These are phyloP conservation scores for Articulospora tetracladia DNA, from an alignment of 495 filamentous ascomycete genomes.

Conservation along the genomic window DNA sequence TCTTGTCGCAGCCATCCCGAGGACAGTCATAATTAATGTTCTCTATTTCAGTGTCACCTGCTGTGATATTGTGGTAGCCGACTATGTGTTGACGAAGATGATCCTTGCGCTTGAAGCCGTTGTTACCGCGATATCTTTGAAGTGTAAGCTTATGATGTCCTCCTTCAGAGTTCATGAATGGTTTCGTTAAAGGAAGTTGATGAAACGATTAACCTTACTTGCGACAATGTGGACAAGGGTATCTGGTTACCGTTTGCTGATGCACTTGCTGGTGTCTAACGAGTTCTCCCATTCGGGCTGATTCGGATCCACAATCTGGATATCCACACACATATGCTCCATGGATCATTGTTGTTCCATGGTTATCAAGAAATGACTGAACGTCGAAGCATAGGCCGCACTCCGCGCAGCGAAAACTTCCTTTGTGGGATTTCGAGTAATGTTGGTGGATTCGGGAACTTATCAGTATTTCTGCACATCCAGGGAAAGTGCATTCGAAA, in stretches of 20 bases:
- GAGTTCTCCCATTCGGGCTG: conserved; percentile 26
- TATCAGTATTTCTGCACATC: background rate
- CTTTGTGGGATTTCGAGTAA: background rate
- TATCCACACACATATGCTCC: conserved; percentile 5
- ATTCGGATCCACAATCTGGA: conserved; percentile 23
- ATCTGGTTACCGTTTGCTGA: conserved; percentile 5
- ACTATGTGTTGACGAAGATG: conserved; percentile 35
- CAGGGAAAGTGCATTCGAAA: background rate
- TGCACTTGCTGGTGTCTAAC: conserved; percentile 27
- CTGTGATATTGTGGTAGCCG: conserved; percentile 31
- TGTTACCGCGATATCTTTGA: conserved; percentile 30
- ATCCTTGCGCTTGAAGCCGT: conserved; percentile 36
- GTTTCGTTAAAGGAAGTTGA: background rate
- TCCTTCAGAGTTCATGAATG: background rate
- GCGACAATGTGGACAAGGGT: conserved; percentile 29
- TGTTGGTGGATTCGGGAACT: background rate
- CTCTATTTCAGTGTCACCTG: background rate
- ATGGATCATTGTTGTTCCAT: background rate
- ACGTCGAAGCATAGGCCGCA: background rate
- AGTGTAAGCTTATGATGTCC: background rate
- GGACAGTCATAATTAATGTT: background rate
- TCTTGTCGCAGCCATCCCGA: conserved; percentile 4
- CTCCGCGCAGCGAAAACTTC: background rate
- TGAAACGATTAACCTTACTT: conserved; percentile 8
- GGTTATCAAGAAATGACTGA: background rate